Base-by-base conservation (phyloP, 2,329 filamentous ascomycete genomes). In the Monosporascus sp. region DNA sequence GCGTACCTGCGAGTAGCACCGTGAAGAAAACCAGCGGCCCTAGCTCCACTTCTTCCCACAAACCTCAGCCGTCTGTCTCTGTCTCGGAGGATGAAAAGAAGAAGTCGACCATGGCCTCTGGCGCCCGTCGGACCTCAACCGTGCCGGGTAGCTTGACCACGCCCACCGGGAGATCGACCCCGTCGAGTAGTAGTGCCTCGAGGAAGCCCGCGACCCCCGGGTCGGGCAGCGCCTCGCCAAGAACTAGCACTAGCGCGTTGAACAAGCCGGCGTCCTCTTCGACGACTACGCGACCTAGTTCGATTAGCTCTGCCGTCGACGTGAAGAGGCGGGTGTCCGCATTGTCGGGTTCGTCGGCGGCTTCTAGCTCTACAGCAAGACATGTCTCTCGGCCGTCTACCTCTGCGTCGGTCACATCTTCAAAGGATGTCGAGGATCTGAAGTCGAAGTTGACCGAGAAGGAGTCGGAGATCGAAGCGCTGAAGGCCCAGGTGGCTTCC, bases 341-440 rank as follows among this genome's bases (percentile, higher is more conserved):
- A 1, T 72, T 75, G 22, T 72, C 76, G 27, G 65, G 69, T 2
- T 63, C 76, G 3, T 60, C 74, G 16, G 51, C 70, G 11, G 63
- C 71, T 19, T 52, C 70, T 26, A 31, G 22, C 4, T 68, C 72
- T 37, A 64, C 74, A 4, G 57, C 72, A 3, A 70, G 71, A 50
- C 76, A 79, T 58, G 66, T 71, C 5, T 53, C 73, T n/a, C 74
- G 76, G 26, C 63, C 73, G 6, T 77, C 71, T 41, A 65, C 66
- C n/a, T 68, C 65, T 46, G 62, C 68, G 19, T 67, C 73, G 37
- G 72, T 75, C 22, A 66, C 73, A 17, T 72, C 75, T 7, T 65
- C 76, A 20, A 85, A 82, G 69, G 81, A 83, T 61, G 70, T 81
- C 3, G 82, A 86, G 49, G 78, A 82, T 46, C 73, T 87, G 44